Evolutionary conservation across 139 green algal genomes (phyloP).

Genomic region (Coelastrella sp.): DNA sequence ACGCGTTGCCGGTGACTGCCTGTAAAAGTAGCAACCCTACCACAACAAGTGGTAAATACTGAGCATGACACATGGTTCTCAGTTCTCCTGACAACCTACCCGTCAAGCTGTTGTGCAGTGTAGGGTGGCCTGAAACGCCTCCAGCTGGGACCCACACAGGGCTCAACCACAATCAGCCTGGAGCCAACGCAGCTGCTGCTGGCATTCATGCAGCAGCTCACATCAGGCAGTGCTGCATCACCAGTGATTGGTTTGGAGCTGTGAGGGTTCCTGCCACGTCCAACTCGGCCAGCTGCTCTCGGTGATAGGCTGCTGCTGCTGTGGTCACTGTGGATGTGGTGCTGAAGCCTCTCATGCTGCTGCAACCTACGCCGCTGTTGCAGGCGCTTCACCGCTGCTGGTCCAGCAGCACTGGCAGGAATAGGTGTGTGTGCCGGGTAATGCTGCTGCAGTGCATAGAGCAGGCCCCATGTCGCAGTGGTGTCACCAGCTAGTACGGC

Average conservation of each 20-base stretch:
- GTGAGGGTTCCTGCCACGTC: not conserved
- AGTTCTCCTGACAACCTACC: not conserved
- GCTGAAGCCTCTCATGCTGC: not conserved
- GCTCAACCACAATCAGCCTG: not conserved
- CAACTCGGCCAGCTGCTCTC: not conserved
- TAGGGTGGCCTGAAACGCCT: constrained; percentile 18
- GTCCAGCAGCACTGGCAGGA: not conserved
- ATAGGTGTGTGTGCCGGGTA: not conserved
- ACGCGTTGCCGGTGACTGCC: not conserved
- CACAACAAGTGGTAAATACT: not conserved
- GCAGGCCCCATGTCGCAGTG: not conserved
- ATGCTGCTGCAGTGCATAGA: constrained; percentile 31
- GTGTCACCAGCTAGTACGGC: not conserved
- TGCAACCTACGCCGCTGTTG: constrained; percentile 10
- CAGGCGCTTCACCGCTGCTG: not conserved
- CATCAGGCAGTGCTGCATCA: not conserved
- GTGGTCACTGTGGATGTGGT: not conserved
- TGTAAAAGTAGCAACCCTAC: not conserved
- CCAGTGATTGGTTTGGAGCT: not conserved
- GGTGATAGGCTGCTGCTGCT: not conserved
- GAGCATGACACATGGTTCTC: not conserved
- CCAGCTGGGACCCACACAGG: constrained; percentile 10
- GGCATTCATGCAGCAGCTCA: not conserved
- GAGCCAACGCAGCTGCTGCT: not conserved
- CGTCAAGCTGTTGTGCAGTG: not conserved